Base-by-base conservation (phyloP, 192 early-diverging fungal genomes). In the Chytriomyces sp. region DNA sequence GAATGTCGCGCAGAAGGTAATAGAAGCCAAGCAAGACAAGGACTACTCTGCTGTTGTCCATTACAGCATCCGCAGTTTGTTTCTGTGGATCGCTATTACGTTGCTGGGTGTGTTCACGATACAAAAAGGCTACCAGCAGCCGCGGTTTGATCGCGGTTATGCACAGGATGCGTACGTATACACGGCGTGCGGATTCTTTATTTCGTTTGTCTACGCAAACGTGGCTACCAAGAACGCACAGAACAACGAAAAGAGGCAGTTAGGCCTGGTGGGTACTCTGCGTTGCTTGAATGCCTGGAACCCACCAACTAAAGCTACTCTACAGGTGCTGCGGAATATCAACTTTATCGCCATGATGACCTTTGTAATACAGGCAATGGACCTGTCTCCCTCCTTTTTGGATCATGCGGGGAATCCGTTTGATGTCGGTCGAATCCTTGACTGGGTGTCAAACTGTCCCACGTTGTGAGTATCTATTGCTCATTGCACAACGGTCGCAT, bases 111-210 rank as follows among this genome's bases (percentile, higher is more conserved):
- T 11, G 0, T 71, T 60, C 28, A 16, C 69, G 28, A 10, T 77
- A 23, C 44, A 47, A 43, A 75, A 16, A 13, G 73, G 73, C 13
- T 65, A 50, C 24, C 8, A 9, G 9, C 9, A 6, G 23, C 57
- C 61, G 35, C 47, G 9, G 47, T 76, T 67, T 63, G 64, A 81
- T 46, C 76, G 80, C 44, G 80, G 76, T 6, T 60, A 20, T 45
- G 76, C 76, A 10, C 76, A 78, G 44, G 67, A 67, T n/a, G 64
- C 53, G 61, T 81, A 81, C 66, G 64, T 63, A 18, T 77, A 77
- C 44, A 77, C 67, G 47, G 80, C 69, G 13, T 43, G n/a, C 5
- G 69, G 50, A 16, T 81, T 81, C 59, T n/a, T n/a, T 3, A 49
- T 77, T 28, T 76, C 69, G 8, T 50, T 70, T 46, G 50, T 69